phyloP scores from a whole-genome alignment of 1,139 yeast genomes.

The Saccharomycopsis hybrid region DNA sequence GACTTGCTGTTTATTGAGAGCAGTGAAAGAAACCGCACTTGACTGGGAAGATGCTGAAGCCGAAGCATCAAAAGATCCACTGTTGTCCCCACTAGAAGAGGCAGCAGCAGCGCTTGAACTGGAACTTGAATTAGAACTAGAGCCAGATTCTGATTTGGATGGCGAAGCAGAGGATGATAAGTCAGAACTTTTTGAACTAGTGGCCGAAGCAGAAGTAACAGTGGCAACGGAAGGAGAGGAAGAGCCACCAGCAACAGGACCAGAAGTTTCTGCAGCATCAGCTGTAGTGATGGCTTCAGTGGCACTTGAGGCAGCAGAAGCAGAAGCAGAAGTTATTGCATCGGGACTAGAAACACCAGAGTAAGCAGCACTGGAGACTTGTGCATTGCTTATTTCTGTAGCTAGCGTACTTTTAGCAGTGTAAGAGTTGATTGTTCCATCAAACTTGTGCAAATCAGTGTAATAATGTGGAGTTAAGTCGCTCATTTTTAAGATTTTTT shows the following conservation, averaged over 20 bases:
- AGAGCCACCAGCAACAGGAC: neutral
- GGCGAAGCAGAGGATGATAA: neutral
- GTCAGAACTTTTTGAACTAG: neutral
- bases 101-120: neutral
- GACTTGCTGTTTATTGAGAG: no score
- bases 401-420: neutral
- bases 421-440: conserved; percentile 17
- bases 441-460: conserved; percentile 16
- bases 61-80: neutral
- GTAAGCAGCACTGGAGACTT: conserved; percentile 3
- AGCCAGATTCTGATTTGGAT: neutral
- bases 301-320: neutral
- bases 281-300: neutral
- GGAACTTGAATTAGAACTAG: neutral
- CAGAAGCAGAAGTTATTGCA: conserved; percentile 2
- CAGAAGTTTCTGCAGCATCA: conserved; percentile 1
- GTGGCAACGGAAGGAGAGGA: neutral
- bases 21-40: no score
- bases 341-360: neutral
- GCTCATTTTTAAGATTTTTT: neutral
- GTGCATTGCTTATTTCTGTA: conserved; percentile 8
- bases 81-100: neutral
- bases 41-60: neutral
- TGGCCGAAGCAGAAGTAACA: neutral
- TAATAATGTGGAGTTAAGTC: conserved; percentile 14